These are phyloP conservation scores for Taphrina pruni DNA, from an alignment of 1,139 yeast species.

Conservation along the genomic window DNA sequence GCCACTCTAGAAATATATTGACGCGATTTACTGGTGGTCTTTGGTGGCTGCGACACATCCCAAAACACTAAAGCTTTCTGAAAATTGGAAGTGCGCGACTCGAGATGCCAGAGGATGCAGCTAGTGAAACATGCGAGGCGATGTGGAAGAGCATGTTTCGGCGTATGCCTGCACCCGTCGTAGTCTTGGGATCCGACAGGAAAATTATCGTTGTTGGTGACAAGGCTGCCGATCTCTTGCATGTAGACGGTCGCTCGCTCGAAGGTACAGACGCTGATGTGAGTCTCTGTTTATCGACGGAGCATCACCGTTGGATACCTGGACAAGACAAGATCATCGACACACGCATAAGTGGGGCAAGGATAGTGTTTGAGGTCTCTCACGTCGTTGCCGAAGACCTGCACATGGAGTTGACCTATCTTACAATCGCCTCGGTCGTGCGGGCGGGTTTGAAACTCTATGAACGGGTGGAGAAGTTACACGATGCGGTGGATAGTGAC, in stretches of 20 bases:
- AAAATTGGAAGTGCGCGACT: background rate
- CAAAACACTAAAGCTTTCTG: no score
- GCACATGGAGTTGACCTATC: background rate
- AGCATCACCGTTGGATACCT: conserved; percentile 12
- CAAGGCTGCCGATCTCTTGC: conserved; percentile 17
- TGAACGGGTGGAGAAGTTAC: background rate
- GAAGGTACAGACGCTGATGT: conserved; percentile 8
- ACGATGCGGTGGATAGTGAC: background rate
- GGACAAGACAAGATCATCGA: conserved; percentile 21
- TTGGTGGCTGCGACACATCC: no score
- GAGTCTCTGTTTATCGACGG: conserved; percentile 10
- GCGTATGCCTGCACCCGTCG: conserved; percentile 22
- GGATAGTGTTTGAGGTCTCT: conserved; percentile 9
- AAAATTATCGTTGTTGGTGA: conserved; percentile 21
- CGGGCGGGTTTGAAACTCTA: background rate
- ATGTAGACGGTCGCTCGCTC: background rate
- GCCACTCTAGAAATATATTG: no score
- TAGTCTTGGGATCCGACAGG: conserved; percentile 16
- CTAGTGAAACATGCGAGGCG: background rate
- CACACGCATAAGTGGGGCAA: conserved; percentile 24
- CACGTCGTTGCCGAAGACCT: background rate
- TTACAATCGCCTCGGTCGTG: conserved; percentile 9
- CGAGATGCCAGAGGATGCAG: background rate
- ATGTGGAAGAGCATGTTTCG: conserved; percentile 17
- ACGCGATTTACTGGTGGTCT: no score